A percentile compares a stretch with the other conserved stretches of the same genome.
These are phyloP conservation scores for Sutorius australiensis DNA, from an alignment of 768 basidiomycete species.

Conservation along the genomic window DNA sequence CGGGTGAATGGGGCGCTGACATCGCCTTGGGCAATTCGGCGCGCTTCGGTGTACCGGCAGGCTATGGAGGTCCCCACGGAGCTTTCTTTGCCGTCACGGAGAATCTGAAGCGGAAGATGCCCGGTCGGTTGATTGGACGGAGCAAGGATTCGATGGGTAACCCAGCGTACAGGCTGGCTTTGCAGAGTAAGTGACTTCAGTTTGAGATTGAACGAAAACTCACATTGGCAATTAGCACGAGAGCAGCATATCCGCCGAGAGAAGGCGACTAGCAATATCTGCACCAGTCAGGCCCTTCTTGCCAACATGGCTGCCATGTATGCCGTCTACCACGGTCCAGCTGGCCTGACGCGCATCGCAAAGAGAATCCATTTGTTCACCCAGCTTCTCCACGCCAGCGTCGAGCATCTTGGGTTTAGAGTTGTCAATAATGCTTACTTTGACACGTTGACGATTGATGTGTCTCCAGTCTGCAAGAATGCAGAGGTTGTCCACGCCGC, in stretches of 20 bases:
- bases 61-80: slow-evolving; percentile 97
- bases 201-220: slow-evolving; percentile 6
- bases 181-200: slow-evolving; percentile 71
- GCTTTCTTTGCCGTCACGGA: slow-evolving; percentile 97
- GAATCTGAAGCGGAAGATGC: slow-evolving; percentile 94
- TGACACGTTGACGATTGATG: slow-evolving; percentile 83
- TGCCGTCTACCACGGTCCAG: slow-evolving; percentile 93
- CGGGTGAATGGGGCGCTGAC: slow-evolving; percentile 99
- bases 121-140: slow-evolving; percentile 91
- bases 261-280: slow-evolving; percentile 98
- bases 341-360: slow-evolving; percentile 80
- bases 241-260: slow-evolving; percentile 97
- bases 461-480: slow-evolving; percentile 52
- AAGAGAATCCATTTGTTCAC: slow-evolving; percentile 88
- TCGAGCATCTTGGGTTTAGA: slow-evolving; percentile 73
- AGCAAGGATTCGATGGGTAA: slow-evolving; percentile 83
- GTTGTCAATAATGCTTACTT: slow-evolving; percentile 76
- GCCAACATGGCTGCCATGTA: slow-evolving; percentile 99
- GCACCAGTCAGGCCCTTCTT: slow-evolving; percentile 94
- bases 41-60: slow-evolving; percentile 93
- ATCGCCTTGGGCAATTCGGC: slow-evolving; percentile 94
- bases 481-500: slow-evolving; percentile 65
- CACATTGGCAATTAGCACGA: slow-evolving; percentile 52
- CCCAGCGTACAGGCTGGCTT: slow-evolving; percentile 84
- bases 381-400: slow-evolving; percentile 61